These are phyloP conservation scores for Tylopilus sp. DNA, from an alignment of 768 basidiomycete species.

Conservation along the genomic window DNA sequence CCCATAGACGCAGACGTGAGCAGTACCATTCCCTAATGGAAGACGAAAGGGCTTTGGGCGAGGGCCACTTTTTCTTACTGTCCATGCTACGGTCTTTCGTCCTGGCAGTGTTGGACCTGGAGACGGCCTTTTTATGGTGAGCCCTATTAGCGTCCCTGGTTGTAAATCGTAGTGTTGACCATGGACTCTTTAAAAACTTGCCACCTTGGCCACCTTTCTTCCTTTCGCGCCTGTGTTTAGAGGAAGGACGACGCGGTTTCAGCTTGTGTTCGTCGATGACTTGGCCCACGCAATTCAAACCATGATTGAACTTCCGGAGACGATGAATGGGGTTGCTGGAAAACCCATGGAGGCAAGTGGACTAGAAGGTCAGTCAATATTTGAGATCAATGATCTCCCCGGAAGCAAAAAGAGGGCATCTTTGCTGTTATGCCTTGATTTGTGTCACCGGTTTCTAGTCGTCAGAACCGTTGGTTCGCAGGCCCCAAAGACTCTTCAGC, in stretches of 20 bases:
- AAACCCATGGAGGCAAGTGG: conserved; percentile 48
- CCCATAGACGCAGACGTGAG: conserved; percentile 68
- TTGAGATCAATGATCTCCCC: no score
- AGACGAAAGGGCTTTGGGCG: conserved; percentile 65
- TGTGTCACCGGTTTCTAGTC: no score
- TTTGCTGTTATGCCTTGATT: no score
- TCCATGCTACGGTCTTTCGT: conserved; percentile 59
- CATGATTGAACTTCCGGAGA: conserved; percentile 40
- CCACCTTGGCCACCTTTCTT: conserved; percentile 52
- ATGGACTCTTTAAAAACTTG: conserved; percentile 48
- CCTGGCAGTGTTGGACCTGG: conserved; percentile 74
- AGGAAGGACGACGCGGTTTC: conserved; percentile 62
- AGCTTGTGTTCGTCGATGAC: conserved; percentile 73
- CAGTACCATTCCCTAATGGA: conserved; percentile 56
- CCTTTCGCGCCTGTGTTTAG: conserved; percentile 78
- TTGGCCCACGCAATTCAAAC: conserved; percentile 60
- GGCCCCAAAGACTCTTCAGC: no score
- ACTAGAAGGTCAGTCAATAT: conserved; percentile 45
- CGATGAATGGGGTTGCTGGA: conserved; percentile 35
- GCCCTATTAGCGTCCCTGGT: conserved; percentile 15
- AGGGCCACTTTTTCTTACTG: conserved; percentile 44
- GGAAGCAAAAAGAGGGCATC: no score
- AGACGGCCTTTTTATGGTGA: conserved; percentile 71
- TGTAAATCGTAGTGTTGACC: not conserved
- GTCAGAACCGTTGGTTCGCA: no score